These are phyloP conservation scores for Apophysomyces elegans DNA, from an alignment of 371 early-diverging fungal species.

Conservation along the genomic window DNA sequence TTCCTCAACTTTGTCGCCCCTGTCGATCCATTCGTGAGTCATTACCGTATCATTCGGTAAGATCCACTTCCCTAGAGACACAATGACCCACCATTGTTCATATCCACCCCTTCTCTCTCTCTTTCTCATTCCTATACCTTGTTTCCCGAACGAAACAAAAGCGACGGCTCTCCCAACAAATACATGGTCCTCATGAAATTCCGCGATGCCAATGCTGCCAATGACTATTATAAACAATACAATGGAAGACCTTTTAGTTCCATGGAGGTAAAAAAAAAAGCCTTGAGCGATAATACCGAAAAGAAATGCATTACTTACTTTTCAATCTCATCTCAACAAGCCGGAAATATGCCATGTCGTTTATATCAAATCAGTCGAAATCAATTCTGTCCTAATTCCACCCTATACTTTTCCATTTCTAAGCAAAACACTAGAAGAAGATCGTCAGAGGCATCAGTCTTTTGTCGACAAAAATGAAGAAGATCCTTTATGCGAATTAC, in stretches of 20 bases:
- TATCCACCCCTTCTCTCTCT: background rate
- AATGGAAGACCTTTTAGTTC: slow-evolving; percentile 85
- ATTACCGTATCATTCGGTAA: slow-evolving; percentile 74
- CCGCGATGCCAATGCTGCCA: slow-evolving; percentile 56
- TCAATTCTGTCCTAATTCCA: slow-evolving; percentile 57
- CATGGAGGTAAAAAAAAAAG: slow-evolving; percentile 60
- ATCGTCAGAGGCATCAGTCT: slow-evolving; percentile 11
- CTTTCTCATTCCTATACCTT: too few species aligned
- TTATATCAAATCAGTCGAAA: slow-evolving; percentile 66
- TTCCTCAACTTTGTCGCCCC: slow-evolving; percentile 82
- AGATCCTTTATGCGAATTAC: slow-evolving; percentile 63
- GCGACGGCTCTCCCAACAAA: slow-evolving; percentile 81
- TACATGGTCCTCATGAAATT: slow-evolving; percentile 87
- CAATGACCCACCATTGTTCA: too few species aligned
- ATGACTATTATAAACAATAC: slow-evolving; percentile 72
- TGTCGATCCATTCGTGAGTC: slow-evolving; percentile 54
- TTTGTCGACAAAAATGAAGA: slow-evolving; percentile 14
- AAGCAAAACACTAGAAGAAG: slow-evolving; percentile 40
- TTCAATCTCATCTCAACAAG: slow-evolving; percentile 23
- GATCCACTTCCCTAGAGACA: background rate
- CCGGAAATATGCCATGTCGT: slow-evolving; percentile 81
- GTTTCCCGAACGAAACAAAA: slow-evolving; percentile 5
- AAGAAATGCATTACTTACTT: too few species aligned
- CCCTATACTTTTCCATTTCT: slow-evolving; percentile 65
- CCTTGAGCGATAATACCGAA: too few species aligned